These are phyloP conservation scores for Arabidopsis hybrid DNA, from an alignment of 441 rosid species.

Conservation along the genomic window DNA sequence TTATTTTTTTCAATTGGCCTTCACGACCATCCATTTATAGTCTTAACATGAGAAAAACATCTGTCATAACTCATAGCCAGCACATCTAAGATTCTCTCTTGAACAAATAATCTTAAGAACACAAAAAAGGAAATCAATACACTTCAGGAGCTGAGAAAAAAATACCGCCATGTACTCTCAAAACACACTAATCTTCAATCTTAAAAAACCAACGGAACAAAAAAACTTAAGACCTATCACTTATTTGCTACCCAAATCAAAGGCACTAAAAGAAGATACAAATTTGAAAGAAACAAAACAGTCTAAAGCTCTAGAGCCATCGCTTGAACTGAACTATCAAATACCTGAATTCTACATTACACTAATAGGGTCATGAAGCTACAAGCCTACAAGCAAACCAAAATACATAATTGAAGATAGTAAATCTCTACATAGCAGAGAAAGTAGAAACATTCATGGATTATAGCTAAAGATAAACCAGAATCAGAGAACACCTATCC, in stretches of 20 bases:
- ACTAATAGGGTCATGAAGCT: background rate
- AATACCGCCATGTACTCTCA: background rate
- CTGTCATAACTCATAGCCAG: constrained; percentile 19
- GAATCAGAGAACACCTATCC: background rate
- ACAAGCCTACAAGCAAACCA: background rate
- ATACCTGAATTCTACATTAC: background rate
- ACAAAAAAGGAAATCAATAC: constrained; percentile 1
- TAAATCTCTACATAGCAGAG: background rate
- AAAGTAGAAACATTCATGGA: background rate
- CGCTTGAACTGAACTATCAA: background rate
- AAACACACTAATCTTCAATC: background rate
- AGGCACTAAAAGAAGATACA: background rate
- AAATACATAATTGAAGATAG: background rate
- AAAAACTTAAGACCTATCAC: background rate
- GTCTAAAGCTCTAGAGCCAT: background rate
- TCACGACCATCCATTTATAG: constrained; percentile 36
- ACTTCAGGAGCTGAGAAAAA: background rate
- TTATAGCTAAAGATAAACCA: background rate
- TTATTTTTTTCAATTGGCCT: background rate
- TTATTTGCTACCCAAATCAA: background rate
- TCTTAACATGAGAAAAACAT: constrained; percentile 27
- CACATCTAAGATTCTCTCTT: constrained; percentile 31
- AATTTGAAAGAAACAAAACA: background rate
- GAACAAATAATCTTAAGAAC: background rate
- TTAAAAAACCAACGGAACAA: background rate